Conservation (phyloP, 352 stramenopile genomes). For the Phytophthora capsici region DNA sequence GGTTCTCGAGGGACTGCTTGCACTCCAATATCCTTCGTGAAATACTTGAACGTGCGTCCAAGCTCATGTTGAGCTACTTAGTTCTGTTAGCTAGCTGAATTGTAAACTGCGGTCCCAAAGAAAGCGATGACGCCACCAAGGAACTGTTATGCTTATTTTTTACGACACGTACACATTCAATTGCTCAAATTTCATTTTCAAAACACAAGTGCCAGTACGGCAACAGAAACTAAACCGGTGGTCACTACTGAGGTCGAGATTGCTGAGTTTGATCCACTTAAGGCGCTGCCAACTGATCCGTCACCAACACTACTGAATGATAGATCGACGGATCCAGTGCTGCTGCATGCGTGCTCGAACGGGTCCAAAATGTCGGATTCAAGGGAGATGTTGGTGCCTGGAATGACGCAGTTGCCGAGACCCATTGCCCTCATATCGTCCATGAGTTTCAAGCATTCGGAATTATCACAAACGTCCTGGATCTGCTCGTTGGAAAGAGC, state of each 20-base stretch:
- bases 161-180: no score
- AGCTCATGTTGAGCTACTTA: no score
- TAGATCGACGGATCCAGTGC: slow-evolving; percentile 13
- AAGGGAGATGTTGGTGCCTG: slow-evolving; percentile 24
- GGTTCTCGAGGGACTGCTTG: slow-evolving; percentile 8
- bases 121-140: no score
- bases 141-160: no score
- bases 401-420: slow-evolving; percentile 32
- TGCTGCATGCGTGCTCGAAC: slow-evolving; percentile 19
- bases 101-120: no score
- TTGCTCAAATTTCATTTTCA: neutral
- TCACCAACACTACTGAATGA: slow-evolving; percentile 1
- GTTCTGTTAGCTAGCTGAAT: no score
- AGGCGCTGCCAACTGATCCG: neutral
- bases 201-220: neutral
- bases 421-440: slow-evolving; percentile 25
- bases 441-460: slow-evolving; percentile 26
- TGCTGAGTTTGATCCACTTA: neutral
- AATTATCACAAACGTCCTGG: slow-evolving; percentile 28
- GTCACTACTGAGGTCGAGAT: neutral
- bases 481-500: slow-evolving; percentile 22
- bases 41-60: neutral
- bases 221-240: neutral
- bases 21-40: slow-evolving; percentile 16
- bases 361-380: slow-evolving; percentile 32